A percentile compares a stretch with the other conserved stretches of the same genome.
phyloP scores from a whole-genome alignment of 306 rosid genomes.

The Oxytropis ochrocephala region DNA sequence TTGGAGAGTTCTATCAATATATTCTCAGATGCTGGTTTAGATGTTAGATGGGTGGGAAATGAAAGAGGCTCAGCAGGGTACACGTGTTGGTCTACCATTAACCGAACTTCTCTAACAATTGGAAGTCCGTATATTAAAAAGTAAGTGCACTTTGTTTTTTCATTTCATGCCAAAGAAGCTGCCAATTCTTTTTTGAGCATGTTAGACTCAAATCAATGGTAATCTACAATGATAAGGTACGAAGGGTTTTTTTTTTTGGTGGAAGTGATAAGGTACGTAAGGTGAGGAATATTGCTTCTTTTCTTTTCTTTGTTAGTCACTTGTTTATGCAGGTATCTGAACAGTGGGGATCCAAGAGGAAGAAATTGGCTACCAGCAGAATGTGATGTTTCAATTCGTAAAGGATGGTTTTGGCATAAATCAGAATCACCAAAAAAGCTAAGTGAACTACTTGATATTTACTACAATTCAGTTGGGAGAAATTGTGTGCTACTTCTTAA shows the following conservation, averaged over 20 bases:
- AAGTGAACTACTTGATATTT: conserved; percentile 61
- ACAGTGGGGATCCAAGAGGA: conserved; percentile 54
- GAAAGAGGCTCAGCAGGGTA: conserved; percentile 57
- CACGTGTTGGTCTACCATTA: conserved; percentile 77
- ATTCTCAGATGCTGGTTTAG: conserved; percentile 93
- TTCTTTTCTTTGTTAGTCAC: no score
- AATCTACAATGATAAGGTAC: conserved; percentile 1
- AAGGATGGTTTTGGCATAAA: conserved; percentile 96
- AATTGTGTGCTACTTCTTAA: conserved; percentile 75
- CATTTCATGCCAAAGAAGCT: not conserved
- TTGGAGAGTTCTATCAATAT: conserved; percentile 79
- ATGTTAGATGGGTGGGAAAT: conserved; percentile 84
- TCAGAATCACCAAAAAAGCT: conserved; percentile 71
- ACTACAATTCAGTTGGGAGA: conserved; percentile 76
- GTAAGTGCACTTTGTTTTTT: conserved; percentile 36
- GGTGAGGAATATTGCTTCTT: no score
- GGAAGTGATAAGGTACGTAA: conserved; percentile 9
- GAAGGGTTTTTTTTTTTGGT: no score
- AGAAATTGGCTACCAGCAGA: conserved; percentile 85
- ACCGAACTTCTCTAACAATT: conserved; percentile 60
- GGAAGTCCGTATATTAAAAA: conserved; percentile 43
- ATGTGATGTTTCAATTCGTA: conserved; percentile 73
- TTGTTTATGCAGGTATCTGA: conserved; percentile 59
- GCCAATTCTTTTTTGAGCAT: not conserved
- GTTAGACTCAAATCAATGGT: conserved; percentile 6